phyloP scores from a whole-genome alignment of 129 eudicot genomes.

The Artemisia tridentata region DNA sequence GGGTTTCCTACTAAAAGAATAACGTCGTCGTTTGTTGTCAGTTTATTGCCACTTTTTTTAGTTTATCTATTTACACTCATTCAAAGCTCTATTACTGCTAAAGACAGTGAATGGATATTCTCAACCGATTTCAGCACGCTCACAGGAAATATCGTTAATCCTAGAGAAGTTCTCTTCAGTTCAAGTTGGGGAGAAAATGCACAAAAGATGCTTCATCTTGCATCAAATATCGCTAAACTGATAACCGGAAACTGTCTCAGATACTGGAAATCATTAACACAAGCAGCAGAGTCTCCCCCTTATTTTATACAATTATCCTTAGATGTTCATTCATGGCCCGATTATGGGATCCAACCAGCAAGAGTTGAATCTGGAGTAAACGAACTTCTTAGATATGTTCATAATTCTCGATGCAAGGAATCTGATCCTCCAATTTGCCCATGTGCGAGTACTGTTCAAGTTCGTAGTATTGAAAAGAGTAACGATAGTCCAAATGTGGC shows the following conservation, averaged over 20 bases:
- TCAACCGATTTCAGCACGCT: constrained; percentile 45
- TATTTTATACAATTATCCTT: constrained; percentile 90
- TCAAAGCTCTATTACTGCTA: constrained; percentile 98
- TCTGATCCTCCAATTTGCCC: constrained; percentile 45
- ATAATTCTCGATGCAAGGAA: constrained; percentile 70
- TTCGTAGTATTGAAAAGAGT: constrained; percentile 93
- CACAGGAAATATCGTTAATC: constrained; percentile 35
- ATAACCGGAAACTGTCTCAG: constrained; percentile 49
- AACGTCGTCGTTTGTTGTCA: constrained; percentile 78
- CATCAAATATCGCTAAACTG: constrained; percentile 35
- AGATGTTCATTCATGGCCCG: constrained; percentile 93
- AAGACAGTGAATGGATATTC: constrained; percentile 89
- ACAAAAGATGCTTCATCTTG: constrained; percentile 40
- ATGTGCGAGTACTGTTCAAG: constrained; percentile 82
- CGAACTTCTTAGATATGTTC: constrained; percentile 65
- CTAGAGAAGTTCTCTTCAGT: constrained; percentile 35
- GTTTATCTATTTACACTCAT: constrained; percentile 90
- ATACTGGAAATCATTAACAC: constrained; percentile 90
- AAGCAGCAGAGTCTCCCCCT: constrained; percentile 98
- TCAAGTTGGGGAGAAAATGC: constrained; percentile 64
- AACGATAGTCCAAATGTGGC: constrained; percentile 72
- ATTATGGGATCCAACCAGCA: constrained; percentile 95
- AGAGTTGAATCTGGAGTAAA: constrained; percentile 89
- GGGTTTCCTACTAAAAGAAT: constrained; percentile 79
- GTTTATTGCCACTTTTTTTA: constrained; percentile 81